A percentile compares a stretch with the other conserved stretches of the same genome.
phyloP scores from a whole-genome alignment of 495 filamentous ascomycete species.

The Talaromyces adpressus region DNA sequence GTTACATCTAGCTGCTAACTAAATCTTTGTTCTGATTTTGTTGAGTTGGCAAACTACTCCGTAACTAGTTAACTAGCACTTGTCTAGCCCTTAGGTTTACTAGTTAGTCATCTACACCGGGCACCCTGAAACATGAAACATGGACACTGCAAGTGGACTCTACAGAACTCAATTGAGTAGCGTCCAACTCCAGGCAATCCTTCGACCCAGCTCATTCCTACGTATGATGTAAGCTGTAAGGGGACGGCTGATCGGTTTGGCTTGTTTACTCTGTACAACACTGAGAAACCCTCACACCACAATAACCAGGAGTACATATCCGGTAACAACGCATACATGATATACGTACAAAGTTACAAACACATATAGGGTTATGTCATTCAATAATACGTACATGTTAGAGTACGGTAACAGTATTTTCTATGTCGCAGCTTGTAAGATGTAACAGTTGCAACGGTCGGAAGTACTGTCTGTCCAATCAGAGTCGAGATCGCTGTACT shows the following conservation, averaged over 20 bases:
- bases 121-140: conserved; percentile 2
- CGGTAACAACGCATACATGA: neutral
- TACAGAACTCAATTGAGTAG: neutral
- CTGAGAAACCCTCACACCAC: no score
- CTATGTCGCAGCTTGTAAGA: neutral
- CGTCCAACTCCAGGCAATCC: no score
- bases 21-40: neutral
- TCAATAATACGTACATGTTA: no score
- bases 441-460: conserved; percentile 6
- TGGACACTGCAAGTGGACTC: neutral
- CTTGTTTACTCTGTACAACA: no score
- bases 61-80: neutral
- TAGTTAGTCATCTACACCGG: neutral
- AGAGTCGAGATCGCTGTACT: neutral
- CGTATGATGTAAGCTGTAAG: neutral
- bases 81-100: neutral
- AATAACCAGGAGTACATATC: neutral
- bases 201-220: neutral
- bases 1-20: neutral
- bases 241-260: neutral
- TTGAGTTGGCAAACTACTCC: no score
- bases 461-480: neutral
- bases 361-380: no score
- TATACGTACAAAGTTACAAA: neutral
- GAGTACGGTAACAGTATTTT: neutral